Base-by-base conservation (phyloP, 371 early-diverging fungal genomes). In the Mortierella sp. region DNA sequence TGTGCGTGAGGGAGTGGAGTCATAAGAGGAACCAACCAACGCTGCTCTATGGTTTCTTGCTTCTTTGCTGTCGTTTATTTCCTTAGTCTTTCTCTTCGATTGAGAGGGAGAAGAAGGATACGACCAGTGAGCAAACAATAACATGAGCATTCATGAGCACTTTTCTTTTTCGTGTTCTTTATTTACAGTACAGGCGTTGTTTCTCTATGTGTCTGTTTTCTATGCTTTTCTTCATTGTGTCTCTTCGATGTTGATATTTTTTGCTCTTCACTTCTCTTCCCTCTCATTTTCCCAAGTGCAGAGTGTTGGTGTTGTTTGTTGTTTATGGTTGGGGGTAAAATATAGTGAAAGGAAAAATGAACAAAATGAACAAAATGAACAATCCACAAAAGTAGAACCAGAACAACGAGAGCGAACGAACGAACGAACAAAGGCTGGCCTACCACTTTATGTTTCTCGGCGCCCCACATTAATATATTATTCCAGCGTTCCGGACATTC, bases 341-440 rank as follows among this genome's bases (percentile, higher is more conserved):
- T 27, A 63, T 16, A 18, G 32, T 63, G 16, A 63, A 63, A 63
- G 14, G 35, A 63, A 32, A 29, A 18, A 32, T 18, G 21, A 18
- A n/a, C n/a, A 35, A 16, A 35, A 35, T 3, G 21, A 35, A 35
- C 43, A 72, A 29, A 49, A 48, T 18, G 29, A 27, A 58, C 63
- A 49, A 4, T 2, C 21, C 3, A 3, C 16, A 63, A 63, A 63
- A 63, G 35, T 63, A 35, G 35, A 63, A 4, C 35, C 16, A 35
- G 63, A 18, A 35, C 32, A 35, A 63, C 63, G 35, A 63, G 35
- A 63, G 6, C 82, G 83, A 65, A 77, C 84, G 32, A 65, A 77
- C 84, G 32, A 90, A 58, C 87, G 87, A 51, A 76, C 35, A 27
- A 60, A n/a, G 27, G 4, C 35, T 32, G 63, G 32, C 18, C 18